phyloP scores from a whole-genome alignment of 2,329 filamentous ascomycete genomes.

The Rachicladosporium sp. region DNA sequence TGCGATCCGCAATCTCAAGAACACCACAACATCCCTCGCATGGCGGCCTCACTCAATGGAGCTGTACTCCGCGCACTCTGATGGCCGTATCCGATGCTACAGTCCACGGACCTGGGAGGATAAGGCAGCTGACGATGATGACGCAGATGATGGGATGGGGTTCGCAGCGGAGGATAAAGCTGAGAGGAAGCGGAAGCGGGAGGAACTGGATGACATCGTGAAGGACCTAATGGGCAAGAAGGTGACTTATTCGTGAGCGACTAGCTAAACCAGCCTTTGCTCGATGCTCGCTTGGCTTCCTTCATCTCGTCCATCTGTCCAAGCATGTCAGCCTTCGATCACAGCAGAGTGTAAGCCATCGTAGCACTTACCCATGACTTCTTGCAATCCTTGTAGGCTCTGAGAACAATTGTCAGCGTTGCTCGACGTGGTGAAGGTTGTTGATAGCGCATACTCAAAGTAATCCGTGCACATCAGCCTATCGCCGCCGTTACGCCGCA shows the following conservation, averaged over 20 bases:
- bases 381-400: conserved; percentile 89
- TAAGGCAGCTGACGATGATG: conserved; percentile 31
- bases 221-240: conserved; percentile 60
- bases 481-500: conserved; percentile 80
- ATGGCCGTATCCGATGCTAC: conserved; percentile 77
- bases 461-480: conserved; percentile 85
- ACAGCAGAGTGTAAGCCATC: not conserved
- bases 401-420: conserved; percentile 24
- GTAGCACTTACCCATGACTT: conserved; percentile 69
- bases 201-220: conserved; percentile 70
- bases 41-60: conserved; percentile 62
- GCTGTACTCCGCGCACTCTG: conserved; percentile 71
- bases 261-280: not conserved
- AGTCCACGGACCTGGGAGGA: conserved; percentile 45
- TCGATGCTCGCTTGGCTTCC: conserved; percentile 25
- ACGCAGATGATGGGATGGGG: conserved; percentile 24
- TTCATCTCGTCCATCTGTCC: conserved; percentile 34
- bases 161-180: conserved; percentile 12
- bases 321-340: conserved; percentile 8
- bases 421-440: no score
- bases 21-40: conserved; percentile 59
- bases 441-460: conserved; percentile 59
- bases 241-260: conserved; percentile 40
- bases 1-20: conserved; percentile 20
- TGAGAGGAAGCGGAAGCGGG: conserved; percentile 55